These are phyloP conservation scores for Juncus effusus DNA, from an alignment of 176 grass and related monocot genomes.

Conservation along the genomic window DNA sequence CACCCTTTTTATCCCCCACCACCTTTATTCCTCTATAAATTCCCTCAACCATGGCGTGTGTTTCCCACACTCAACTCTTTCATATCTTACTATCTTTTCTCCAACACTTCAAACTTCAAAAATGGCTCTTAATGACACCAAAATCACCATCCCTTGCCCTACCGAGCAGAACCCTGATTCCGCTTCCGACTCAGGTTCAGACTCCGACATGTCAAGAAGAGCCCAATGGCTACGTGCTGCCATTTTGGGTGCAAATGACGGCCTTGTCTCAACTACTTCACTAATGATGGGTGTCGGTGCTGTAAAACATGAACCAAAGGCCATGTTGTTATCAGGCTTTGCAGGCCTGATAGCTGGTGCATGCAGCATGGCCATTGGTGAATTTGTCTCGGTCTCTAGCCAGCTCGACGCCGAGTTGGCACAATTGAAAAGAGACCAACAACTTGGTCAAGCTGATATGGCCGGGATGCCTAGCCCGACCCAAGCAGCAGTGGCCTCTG, in stretches of 20 bases:
- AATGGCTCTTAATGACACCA: conserved; percentile 37
- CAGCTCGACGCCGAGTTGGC: conserved; percentile 56
- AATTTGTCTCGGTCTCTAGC: conserved; percentile 42
- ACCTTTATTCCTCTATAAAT: conserved; percentile 1
- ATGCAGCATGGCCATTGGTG: conserved; percentile 49
- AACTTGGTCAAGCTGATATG: neutral
- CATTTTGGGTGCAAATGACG: conserved; percentile 65
- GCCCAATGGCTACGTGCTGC: conserved; percentile 67
- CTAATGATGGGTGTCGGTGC: conserved; percentile 63
- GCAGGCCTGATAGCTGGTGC: conserved; percentile 48
- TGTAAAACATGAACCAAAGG: conserved; percentile 35
- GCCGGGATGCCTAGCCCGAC: conserved; percentile 32
- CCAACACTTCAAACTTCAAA: conserved; percentile 1
- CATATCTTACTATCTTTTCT: neutral
- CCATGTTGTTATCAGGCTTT: conserved; percentile 43
- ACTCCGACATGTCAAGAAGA: conserved; percentile 13
- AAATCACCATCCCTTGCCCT: conserved; percentile 36
- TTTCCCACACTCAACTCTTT: conserved; percentile 29
- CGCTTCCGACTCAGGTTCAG: conserved; percentile 16
- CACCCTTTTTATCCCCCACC: conserved; percentile 3
- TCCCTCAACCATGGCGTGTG: conserved; percentile 22
- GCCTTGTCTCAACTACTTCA: conserved; percentile 52
- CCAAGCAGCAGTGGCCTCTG: conserved; percentile 56
- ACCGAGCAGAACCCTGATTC: neutral
- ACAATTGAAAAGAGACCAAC: conserved; percentile 30